A percentile compares a stretch with the other conserved stretches of the same genome.
Evolutionary conservation across 495 filamentous ascomycete genomes (phyloP).

Genomic region (Astrothelium subdiscretum): DNA sequence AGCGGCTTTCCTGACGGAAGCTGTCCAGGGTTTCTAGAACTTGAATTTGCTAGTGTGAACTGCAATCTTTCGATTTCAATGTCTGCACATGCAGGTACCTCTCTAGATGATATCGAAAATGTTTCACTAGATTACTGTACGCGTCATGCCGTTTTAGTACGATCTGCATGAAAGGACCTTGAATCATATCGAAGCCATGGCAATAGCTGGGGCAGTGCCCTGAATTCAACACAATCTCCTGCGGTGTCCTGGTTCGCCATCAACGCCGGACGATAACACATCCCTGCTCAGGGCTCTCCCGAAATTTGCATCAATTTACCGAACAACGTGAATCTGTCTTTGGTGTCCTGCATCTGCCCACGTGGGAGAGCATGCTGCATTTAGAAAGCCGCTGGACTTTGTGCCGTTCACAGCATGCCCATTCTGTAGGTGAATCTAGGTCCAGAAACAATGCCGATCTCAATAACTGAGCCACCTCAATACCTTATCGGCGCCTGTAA

Average conservation of each 20-base stretch:
- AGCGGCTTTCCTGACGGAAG: neutral
- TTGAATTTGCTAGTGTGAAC: neutral
- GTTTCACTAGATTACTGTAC: neutral
- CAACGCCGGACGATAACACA: neutral
- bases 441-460: neutral
- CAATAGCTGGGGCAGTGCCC: neutral
- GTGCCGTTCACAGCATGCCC: neutral
- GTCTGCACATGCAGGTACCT: neutral
- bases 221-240: neutral
- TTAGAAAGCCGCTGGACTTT: neutral
- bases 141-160: neutral
- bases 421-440: neutral
- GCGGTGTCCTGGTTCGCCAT: neutral
- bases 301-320: slow-evolving; percentile 1
- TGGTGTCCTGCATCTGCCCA: neutral
- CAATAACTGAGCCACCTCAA: neutral
- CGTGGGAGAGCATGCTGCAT: neutral
- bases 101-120: neutral
- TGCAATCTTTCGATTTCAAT: too few relatives aligned
- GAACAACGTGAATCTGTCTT: neutral
- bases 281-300: neutral
- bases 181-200: neutral
- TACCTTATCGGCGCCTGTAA: neutral
- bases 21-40: neutral
- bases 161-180: neutral